phyloP scores from a whole-genome alignment of 257 asterid genomes.

The Haberlea rhodopensis region DNA sequence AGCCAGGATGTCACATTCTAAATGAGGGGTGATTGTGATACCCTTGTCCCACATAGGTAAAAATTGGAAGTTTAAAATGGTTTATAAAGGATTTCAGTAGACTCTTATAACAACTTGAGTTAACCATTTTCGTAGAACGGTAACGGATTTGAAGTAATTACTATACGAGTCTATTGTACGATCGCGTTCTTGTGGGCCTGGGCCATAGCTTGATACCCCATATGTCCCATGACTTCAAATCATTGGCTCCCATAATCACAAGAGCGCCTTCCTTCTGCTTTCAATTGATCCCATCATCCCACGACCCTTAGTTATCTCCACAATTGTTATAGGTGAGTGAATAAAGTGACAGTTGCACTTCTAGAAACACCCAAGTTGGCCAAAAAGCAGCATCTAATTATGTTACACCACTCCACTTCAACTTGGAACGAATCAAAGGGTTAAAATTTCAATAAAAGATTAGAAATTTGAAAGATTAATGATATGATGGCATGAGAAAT shows the following conservation, averaged over 20 bases:
- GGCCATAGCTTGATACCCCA: too few relatives aligned
- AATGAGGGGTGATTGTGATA: too few relatives aligned
- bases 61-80: too few relatives aligned
- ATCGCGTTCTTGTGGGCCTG: too few relatives aligned
- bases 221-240: slow-evolving; percentile 22
- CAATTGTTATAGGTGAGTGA: slow-evolving; percentile 28
- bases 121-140: too few relatives aligned
- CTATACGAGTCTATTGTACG: too few relatives aligned
- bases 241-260: slow-evolving; percentile 44
- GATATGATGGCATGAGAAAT: too few relatives aligned
- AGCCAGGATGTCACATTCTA: too few relatives aligned
- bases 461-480: not conserved
- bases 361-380: slow-evolving; percentile 16
- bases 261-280: slow-evolving; percentile 43
- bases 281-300: slow-evolving; percentile 46
- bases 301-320: slow-evolving; percentile 29
- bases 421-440: not conserved
- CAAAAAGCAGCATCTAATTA: slow-evolving; percentile 14
- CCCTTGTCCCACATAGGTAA: too few relatives aligned
- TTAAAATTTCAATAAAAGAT: not conserved
- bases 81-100: too few relatives aligned
- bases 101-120: too few relatives aligned
- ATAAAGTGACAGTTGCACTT: slow-evolving; percentile 25
- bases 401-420: not conserved
- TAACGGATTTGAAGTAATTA: too few relatives aligned